Evolutionary conservation across 345 rosid genomes (phyloP), one percentile per base, ranked within the genome.

Genomic region (Hibiscus trionum): DNA sequence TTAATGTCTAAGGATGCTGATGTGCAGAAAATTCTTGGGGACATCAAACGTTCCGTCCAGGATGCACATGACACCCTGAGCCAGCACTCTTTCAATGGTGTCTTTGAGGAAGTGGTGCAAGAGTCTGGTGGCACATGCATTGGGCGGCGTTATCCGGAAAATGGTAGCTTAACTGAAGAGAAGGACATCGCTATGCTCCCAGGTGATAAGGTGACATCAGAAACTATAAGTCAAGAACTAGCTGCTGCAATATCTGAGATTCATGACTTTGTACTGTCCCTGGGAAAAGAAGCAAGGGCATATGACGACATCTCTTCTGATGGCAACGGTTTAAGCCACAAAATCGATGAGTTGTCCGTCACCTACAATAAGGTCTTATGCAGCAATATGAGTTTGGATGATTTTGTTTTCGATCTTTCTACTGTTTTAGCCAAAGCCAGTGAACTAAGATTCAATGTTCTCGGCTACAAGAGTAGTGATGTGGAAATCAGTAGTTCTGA

Each of bases 401-500:
- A 84, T 68, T 88, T 89, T 77, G 61, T 95, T 75, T 83, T 78
- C 11, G 87, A 84, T 47, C 98, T 95, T 69, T 86, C 99, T 9
- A 79, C 71, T 55, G 90, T 95, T 67, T 80, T 95, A 74, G 77
- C 75, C 39, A 81, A 84, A 80, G 97, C 97, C 68, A 71, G 86
- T 57, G 87, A 84, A 67, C 85, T 90, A 35, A 88, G 83, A 80
- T 83, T 90, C 63, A 79, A 81, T 67, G 82, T 90, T 19, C 63
- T 82, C 64, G 90, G 96, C 31, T 92, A 80, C 62, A 88, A 83
- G 81, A 75, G 76, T 49, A 77, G 80, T 46, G 93, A 85, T 78
- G 80, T 77, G 44, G 99, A 89, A 78, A 91, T 88, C 59, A 84
- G 70, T 58, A 88, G 96, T 67, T 89, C 98, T 3, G 97, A 90